phyloP scores from a whole-genome alignment of 371 early-diverging fungal genomes.

The Saksenaea vasiformis region DNA sequence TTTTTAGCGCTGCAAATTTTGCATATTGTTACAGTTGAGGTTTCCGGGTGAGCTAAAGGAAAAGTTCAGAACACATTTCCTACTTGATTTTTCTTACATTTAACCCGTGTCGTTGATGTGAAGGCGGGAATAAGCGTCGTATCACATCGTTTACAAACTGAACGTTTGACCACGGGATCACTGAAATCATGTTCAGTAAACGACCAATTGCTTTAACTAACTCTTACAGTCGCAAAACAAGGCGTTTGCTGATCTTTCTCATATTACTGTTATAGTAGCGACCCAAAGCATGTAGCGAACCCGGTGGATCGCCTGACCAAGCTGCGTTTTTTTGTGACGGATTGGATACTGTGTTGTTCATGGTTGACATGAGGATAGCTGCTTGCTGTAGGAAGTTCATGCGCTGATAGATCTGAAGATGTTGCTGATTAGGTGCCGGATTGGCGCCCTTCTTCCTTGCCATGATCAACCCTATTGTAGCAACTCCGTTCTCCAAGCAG shows the following conservation, averaged over 20 bases:
- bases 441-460: conserved; percentile 24
- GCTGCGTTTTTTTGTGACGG: not conserved
- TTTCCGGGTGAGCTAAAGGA: conserved; percentile 26
- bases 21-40: conserved; percentile 27
- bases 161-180: conserved; percentile 40
- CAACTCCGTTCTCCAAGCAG: not conserved
- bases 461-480: conserved; percentile 2
- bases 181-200: conserved; percentile 10
- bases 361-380: conserved; percentile 36
- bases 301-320: conserved; percentile 25
- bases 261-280: conserved; percentile 40
- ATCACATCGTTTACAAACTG: conserved; percentile 45
- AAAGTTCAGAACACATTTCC: not conserved
- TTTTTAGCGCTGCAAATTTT: conserved; percentile 16
- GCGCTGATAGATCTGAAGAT: conserved; percentile 37
- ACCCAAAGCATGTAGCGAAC: conserved; percentile 21
- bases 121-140: conserved; percentile 35
- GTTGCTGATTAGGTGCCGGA: conserved; percentile 26
- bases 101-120: conserved; percentile 27
- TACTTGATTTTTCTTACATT: conserved; percentile 23
- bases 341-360: not conserved
- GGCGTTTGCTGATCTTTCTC: conserved; percentile 33
- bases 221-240: conserved; percentile 43
- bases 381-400: conserved; percentile 47
- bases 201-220: not conserved